A percentile compares a stretch with the other conserved stretches of the same genome.
Evolutionary conservation across 1,284 basidiomycete genomes (phyloP).

Genomic region (Cryptococcus sp.): DNA sequence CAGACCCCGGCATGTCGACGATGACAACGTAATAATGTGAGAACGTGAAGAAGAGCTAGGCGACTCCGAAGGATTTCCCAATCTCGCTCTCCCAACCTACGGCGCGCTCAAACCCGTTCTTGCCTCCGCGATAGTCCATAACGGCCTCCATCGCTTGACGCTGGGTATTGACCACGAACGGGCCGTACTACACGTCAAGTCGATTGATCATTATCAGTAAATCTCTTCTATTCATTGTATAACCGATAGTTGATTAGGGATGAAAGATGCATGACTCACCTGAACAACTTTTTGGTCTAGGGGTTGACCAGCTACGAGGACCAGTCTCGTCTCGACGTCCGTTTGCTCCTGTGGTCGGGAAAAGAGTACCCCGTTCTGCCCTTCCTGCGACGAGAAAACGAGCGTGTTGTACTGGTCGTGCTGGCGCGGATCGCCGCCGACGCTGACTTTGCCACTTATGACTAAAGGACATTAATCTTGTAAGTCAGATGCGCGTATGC

Average conservation of each 20-base stretch:
- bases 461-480: constrained; percentile 53
- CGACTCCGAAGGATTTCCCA: constrained; percentile 50
- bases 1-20: neutral
- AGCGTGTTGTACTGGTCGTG: constrained; percentile 73
- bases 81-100: constrained; percentile 85
- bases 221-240: neutral
- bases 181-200: constrained; percentile 40
- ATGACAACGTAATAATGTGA: too few species aligned
- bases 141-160: constrained; percentile 82
- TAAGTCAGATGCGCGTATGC: neutral
- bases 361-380: constrained; percentile 50
- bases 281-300: constrained; percentile 85
- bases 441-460: constrained; percentile 63
- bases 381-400: constrained; percentile 54
- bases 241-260: neutral
- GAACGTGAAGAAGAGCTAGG: neutral
- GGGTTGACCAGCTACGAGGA: constrained; percentile 83
- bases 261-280: constrained; percentile 17
- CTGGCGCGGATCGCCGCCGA: constrained; percentile 56
- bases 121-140: constrained; percentile 73
- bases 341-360: constrained; percentile 53
- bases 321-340: constrained; percentile 66
- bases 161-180: constrained; percentile 72
- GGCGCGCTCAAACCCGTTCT: constrained; percentile 89
- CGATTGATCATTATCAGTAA: neutral